phyloP scores from a whole-genome alignment of 1,284 basidiomycete genomes.

The Pisolithus thermaeus region DNA sequence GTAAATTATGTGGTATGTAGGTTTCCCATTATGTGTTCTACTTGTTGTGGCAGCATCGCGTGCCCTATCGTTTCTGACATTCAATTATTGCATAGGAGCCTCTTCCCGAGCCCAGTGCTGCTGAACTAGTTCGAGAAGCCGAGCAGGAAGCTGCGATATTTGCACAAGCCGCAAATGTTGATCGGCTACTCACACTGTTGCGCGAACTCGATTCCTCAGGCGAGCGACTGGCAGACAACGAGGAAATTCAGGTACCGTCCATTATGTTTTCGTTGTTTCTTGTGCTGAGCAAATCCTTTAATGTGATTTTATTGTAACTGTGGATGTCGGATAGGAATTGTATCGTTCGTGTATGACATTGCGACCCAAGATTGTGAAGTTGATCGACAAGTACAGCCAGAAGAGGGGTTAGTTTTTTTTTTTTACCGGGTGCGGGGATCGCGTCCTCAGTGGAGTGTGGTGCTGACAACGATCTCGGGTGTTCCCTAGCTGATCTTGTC shows the following conservation, averaged over 20 bases:
- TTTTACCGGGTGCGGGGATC: background rate
- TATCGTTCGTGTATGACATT: conserved; percentile 88
- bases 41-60: background rate
- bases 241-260: conserved; percentile 77
- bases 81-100: conserved; percentile 56
- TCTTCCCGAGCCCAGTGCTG: conserved; percentile 79
- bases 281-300: too few species aligned
- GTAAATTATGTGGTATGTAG: conserved; percentile 89
- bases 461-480: conserved; percentile 2
- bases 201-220: conserved; percentile 69
- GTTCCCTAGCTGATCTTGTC: conserved; percentile 66
- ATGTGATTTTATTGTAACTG: too few species aligned
- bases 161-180: conserved; percentile 80
- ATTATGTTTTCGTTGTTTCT: too few species aligned
- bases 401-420: conserved; percentile 60
- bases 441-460: background rate
- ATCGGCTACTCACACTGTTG: conserved; percentile 80
- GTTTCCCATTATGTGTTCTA: background rate
- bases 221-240: conserved; percentile 89
- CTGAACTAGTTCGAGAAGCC: conserved; percentile 78
- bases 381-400: conserved; percentile 98
- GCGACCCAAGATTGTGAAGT: conserved; percentile 90
- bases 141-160: conserved; percentile 89
- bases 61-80: background rate
- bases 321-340: conserved; percentile 54